Evolutionary conservation across 305 asterid genomes (phyloP), one percentile per base, ranked within the genome.

Genomic region (Plantago lanceolata): DNA sequence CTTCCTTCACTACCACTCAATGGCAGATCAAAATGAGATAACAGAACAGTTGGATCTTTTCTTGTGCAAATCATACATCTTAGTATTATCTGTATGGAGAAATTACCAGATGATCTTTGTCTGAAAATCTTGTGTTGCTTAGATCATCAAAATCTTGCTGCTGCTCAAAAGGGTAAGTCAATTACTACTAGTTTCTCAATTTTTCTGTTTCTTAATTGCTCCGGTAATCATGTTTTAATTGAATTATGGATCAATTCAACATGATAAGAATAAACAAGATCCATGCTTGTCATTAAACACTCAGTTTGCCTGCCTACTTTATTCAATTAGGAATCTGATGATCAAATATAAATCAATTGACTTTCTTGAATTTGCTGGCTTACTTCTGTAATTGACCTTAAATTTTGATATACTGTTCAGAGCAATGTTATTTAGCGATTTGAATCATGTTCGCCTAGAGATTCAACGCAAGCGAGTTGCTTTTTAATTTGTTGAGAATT

Each of bases 61-160:
- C 40, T 7, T 33, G 40, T 33, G 6, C 40, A 33, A 24, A 24
- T 24, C 28, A n/a, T n/a, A n/a, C n/a, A n/a, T 24, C 28, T 1
- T 1, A 24, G 28, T 24, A 24, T 24, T 24, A 24, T 7, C 6
- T 33, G 33, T 29, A 82, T 82, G 88, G 85, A 82, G 59, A 67
- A 37, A 28, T 64, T 82, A 73, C 83, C 85, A 11, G 60, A 78
- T 14, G 88, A 82, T 77, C 71, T 82, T 47, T 73, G 73, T 63
- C 78, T 82, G 52, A 82, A 77, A 45, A 73, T 82, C 13, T 82
- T 82, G 63, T 31, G 72, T 64, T 75, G 67, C 71, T 73, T 82
- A 78, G 88, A 82, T 79, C 88, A 77, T 75, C 85, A 77, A 53
- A 75, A 79, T 77, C 88, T 82, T 53, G 81, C 83, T 55, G 64